Evolutionary conservation across 768 basidiomycete species (phyloP).

Genomic region (Tylopilus vinaceipallidus): DNA sequence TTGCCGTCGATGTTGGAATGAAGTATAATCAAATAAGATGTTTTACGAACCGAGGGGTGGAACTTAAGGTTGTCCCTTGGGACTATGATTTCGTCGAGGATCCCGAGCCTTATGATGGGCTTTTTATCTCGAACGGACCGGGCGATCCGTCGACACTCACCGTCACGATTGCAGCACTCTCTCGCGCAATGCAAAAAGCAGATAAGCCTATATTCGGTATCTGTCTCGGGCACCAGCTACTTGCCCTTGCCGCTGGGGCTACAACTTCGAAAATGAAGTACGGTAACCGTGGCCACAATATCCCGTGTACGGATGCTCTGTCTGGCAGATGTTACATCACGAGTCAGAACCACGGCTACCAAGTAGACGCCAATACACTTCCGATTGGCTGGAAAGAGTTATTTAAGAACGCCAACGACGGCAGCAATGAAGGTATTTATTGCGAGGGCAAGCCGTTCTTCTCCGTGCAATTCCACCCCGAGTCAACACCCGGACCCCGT

Average conservation of each 20-base stretch:
- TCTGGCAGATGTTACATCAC: conserved; percentile 99
- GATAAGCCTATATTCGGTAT: conserved; percentile 95
- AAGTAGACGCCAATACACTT: conserved; percentile 82
- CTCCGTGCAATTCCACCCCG: conserved; percentile 99
- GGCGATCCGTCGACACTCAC: conserved; percentile 90
- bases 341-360: conserved; percentile 97
- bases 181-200: conserved; percentile 63
- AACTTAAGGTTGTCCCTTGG: conserved; percentile 98
- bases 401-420: conserved; percentile 95
- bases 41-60: conserved; percentile 87
- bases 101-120: conserved; percentile 80
- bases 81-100: conserved; percentile 88
- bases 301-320: conserved; percentile 92
- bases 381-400: conserved; percentile 88
- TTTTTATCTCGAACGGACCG: conserved; percentile 97
- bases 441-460: conserved; percentile 93
- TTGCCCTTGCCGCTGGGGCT: conserved; percentile 93
- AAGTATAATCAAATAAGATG: conserved; percentile 99
- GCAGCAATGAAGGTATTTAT: conserved; percentile 97
- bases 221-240: conserved; percentile 95
- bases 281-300: conserved; percentile 98
- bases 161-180: conserved; percentile 66
- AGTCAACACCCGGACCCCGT: conserved; percentile 92
- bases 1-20: conserved; percentile 98
- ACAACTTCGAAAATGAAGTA: conserved; percentile 99